Conservation (phyloP, 83 land plant genomes). For the Picea abies region DNA sequence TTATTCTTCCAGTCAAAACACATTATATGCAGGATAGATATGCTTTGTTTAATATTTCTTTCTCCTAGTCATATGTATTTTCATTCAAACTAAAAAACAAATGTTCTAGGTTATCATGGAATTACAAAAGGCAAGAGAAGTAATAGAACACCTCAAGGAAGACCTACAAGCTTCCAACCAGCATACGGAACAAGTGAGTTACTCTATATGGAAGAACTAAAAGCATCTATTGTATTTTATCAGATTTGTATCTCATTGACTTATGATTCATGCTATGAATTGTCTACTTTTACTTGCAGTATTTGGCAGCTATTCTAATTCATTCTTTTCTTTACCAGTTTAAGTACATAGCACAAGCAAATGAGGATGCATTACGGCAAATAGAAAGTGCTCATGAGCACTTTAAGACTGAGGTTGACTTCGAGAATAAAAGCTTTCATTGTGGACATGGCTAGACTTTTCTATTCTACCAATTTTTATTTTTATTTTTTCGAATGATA, state of each 20-base stretch:
- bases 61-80: background rate
- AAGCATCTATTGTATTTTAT: background rate
- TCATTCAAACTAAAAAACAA: background rate
- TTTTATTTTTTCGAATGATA: background rate
- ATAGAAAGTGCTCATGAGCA: conserved; percentile 76
- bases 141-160: conserved; percentile 66
- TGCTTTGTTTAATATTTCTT: background rate
- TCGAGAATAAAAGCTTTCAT: background rate
- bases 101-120: conserved; percentile 32
- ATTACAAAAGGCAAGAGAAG: conserved; percentile 53
- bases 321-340: conserved; percentile 42
- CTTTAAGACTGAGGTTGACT: conserved; percentile 66
- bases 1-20: background rate
- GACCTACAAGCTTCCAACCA: conserved; percentile 66
- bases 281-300: background rate
- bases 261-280: too few relatives aligned
- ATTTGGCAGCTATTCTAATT: background rate
- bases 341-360: conserved; percentile 37
- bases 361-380: conserved; percentile 82
- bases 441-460: background rate
- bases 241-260: too few relatives aligned
- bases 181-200: conserved; percentile 76
- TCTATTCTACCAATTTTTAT: background rate
- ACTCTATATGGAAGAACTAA: background rate
- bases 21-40: background rate